A percentile compares a stretch with the other conserved stretches of the same genome.
Conservation (phyloP, 73 alveolate genomes). For the Paramecium sonneborni region DNA sequence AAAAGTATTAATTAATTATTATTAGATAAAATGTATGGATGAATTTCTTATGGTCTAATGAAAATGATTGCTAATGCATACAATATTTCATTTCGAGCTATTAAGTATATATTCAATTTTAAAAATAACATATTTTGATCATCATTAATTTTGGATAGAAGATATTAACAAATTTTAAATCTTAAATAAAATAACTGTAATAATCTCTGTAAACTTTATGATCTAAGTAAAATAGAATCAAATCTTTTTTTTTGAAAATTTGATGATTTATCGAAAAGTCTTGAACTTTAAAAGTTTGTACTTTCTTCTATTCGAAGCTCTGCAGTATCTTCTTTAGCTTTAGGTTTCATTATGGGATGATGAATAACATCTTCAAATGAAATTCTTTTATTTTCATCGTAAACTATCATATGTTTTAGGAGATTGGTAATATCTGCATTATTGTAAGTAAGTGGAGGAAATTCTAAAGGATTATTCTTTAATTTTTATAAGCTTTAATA, state of each 20-base stretch:
- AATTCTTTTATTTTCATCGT: neutral
- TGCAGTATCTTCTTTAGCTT: neutral
- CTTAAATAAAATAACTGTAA: neutral
- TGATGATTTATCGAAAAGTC: neutral
- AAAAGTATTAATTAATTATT: neutral
- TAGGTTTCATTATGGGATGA: neutral
- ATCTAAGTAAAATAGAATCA: neutral
- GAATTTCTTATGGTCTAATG: neutral
- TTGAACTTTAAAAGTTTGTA: neutral
- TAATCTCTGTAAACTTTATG: neutral
- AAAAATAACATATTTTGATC: neutral
- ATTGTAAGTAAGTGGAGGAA: neutral
- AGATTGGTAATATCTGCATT: neutral
- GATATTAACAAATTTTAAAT: neutral
- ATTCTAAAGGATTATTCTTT: neutral
- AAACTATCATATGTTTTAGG: neutral
- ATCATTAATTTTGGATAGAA: neutral
- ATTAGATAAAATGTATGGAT: neutral
- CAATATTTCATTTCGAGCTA: neutral
- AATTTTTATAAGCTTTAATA: neutral
- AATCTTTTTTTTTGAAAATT: neutral
- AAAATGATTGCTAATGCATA: neutral
- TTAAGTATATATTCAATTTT: neutral
- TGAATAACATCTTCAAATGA: neutral
- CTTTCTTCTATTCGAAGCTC: neutral